These are phyloP conservation scores for Yamadazyma laniorum DNA, from an alignment of 805 yeast genomes.

Conservation along the genomic window DNA sequence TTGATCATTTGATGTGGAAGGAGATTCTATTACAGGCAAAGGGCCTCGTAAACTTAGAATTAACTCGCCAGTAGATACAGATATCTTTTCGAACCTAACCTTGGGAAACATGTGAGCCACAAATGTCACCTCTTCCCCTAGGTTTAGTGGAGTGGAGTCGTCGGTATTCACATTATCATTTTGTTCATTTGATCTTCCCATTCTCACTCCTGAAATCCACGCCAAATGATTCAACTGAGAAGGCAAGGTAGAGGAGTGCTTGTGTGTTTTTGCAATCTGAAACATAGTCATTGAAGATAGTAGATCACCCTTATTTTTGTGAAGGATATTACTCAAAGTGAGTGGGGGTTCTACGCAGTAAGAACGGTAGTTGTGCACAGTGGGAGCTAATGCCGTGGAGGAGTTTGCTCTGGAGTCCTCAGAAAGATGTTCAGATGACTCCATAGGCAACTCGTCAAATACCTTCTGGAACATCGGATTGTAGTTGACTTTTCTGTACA, in stretches of 20 bases:
- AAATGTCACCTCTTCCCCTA: slow-evolving; percentile 88
- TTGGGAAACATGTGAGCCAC: slow-evolving; percentile 90
- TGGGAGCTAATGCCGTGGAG: background rate
- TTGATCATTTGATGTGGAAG: background rate
- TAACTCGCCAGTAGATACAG: slow-evolving; percentile 81
- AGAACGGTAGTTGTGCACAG: slow-evolving; percentile 26
- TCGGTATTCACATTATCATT: slow-evolving; percentile 17
- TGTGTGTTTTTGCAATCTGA: slow-evolving; percentile 35
- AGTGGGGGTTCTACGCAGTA: slow-evolving; percentile 39
- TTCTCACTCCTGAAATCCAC: slow-evolving; percentile 92
- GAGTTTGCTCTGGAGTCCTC: background rate
- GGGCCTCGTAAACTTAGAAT: slow-evolving; percentile 75
- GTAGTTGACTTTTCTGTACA: slow-evolving; percentile 36
- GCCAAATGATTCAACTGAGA: slow-evolving; percentile 63
- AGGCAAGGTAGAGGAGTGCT: slow-evolving; percentile 10
- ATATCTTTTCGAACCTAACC: slow-evolving; percentile 78
- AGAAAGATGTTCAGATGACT: background rate
- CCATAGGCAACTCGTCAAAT: slow-evolving; percentile 9
- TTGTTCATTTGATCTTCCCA: slow-evolving; percentile 52
- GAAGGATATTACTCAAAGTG: slow-evolving; percentile 28
- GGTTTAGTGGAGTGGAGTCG: slow-evolving; percentile 50
- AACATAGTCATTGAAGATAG: slow-evolving; percentile 37
- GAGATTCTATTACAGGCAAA: slow-evolving; percentile 16
- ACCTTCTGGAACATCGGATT: slow-evolving; percentile 33
- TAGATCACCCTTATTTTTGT: slow-evolving; percentile 32